Conservation (phyloP, 2,329 filamentous ascomycete species). For the Boeremia exigua region DNA sequence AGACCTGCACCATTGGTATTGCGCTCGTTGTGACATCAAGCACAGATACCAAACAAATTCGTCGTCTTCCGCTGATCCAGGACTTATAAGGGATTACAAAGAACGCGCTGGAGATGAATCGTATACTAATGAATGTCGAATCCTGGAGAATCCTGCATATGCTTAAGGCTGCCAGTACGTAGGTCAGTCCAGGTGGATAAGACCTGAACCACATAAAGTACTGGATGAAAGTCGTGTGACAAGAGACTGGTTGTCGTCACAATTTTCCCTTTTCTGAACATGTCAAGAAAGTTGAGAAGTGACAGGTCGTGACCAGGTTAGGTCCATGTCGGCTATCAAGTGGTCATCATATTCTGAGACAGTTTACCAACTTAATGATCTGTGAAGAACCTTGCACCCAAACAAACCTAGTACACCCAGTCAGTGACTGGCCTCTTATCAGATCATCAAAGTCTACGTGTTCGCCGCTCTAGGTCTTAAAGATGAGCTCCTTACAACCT, state of each 20-base stretch:
- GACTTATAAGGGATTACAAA: no score
- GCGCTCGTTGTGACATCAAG: no score
- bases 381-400: not conserved
- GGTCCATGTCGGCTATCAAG: not conserved
- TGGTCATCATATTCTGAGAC: not conserved
- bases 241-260: not conserved
- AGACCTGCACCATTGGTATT: no score
- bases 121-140: no score
- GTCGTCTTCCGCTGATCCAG: no score
- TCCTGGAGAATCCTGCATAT: no score
- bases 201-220: no score
- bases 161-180: no score
- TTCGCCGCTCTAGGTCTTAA: not conserved
- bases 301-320: not conserved
- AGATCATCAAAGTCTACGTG: not conserved
- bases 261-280: not conserved
- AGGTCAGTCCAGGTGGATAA: no score
- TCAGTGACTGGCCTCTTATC: not conserved
- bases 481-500: not conserved
- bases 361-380: not conserved
- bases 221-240: no score
- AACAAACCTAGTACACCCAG: not conserved
- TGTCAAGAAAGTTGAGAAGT: not conserved
- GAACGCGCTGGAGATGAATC: no score
- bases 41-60: no score